Evolutionary conservation across 1,139 yeast genomes (phyloP), one percentile per base, ranked within the genome.

Genomic region (Saccharomyces hybrid): DNA sequence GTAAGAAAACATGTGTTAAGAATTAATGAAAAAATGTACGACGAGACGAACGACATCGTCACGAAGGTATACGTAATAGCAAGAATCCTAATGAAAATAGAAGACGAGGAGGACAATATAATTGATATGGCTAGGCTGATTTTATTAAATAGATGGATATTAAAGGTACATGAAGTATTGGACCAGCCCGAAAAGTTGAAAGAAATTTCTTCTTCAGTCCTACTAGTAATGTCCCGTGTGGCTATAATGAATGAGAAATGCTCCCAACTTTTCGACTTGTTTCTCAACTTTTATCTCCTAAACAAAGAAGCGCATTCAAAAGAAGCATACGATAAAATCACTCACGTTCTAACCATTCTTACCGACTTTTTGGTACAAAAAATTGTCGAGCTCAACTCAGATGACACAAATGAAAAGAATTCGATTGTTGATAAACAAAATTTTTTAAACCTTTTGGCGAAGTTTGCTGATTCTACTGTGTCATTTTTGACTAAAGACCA

Each of bases 61-160:
- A 70, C 80, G 1, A 77, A 74, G 58, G 68, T 74, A 0, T 73
- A 69, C 49, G 77, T 85, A 2, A 71, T 82, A 1, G 76, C 78
- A 13, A 77, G 75, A 51, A 67, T 88, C 5, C 66, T 88, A 7
- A 70, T 72, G 56, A 73, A 85, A 55, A 59, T 83, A 1, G 84
- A 84, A 47, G 96, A 88, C 63, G 93, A 85, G 60, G 96, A 88
- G 59, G 84, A 81, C 48, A 59, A 72, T 0, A 75, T 87, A 1
- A 71, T 76, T 23, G 80, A 77, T 0, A 65, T 74, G 14, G 78
- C 85, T 0, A 73, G 71, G 48, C 56, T 64, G 1, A 67, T 71
- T 5, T 60, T 86, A 14, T 55, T 75, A 1, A 78, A 77, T 0
- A 59, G 78, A 26, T 79, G 85, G 78, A 78, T 83, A 53, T 53